Evolutionary conservation across 805 yeast genomes (phyloP).

Genomic region (Lipomyces chichibuensis): DNA sequence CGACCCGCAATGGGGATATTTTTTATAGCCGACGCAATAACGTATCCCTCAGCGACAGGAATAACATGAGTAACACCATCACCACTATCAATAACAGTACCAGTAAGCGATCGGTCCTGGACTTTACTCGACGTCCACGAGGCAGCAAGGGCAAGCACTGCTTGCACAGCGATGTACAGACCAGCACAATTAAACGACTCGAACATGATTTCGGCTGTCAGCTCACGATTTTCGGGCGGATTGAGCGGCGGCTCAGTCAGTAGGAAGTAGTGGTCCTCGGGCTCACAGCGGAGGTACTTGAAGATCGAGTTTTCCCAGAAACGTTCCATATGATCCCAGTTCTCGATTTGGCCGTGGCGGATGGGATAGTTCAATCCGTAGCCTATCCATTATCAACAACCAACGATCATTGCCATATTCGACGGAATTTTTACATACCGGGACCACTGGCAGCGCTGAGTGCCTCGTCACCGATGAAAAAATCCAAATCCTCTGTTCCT

Average conservation of each 20-base stretch:
- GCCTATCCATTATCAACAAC: constrained; percentile 42
- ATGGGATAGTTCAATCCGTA: constrained; percentile 90
- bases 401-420: neutral
- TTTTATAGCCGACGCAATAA: constrained; percentile 95
- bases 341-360: constrained; percentile 96
- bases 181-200: constrained; percentile 99
- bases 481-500: constrained; percentile 92
- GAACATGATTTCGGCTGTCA: constrained; percentile 98
- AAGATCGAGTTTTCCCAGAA: constrained; percentile 98
- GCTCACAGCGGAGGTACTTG: constrained; percentile 95
- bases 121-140: constrained; percentile 98
- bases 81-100: constrained; percentile 97
- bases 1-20: constrained; percentile 99
- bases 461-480: constrained; percentile 95
- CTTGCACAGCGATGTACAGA: constrained; percentile 96
- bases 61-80: constrained; percentile 99
- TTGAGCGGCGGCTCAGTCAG: constrained; percentile 97
- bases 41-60: constrained; percentile 98
- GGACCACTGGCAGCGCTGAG: constrained; percentile 88
- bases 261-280: constrained; percentile 95
- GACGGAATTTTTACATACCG: constrained; percentile 36
- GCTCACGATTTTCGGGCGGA: constrained; percentile 99
- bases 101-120: constrained; percentile 91
- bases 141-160: constrained; percentile 97
- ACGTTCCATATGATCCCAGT: constrained; percentile 99